A percentile compares a stretch with the other conserved stretches of the same genome.
Conservation (phyloP, 2,329 filamentous ascomycete genomes). For the Chaetomium sp. region DNA sequence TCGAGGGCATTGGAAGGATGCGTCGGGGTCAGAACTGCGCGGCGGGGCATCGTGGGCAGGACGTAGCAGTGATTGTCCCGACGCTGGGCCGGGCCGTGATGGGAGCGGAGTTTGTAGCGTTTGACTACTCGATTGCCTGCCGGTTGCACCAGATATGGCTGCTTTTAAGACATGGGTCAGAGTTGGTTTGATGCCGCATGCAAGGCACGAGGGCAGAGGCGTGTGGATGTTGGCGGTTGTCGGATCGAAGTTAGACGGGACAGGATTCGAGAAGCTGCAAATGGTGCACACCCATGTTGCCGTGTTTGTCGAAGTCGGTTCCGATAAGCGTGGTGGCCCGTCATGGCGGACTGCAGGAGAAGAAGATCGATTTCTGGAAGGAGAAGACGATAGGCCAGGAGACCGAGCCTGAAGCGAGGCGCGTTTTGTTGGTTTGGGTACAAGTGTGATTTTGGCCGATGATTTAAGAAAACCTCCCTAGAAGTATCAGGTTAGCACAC, state of each 20-base stretch:
- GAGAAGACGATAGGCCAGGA: conserved; percentile 39
- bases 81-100: conserved; percentile 23
- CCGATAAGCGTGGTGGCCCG: conserved; percentile 37
- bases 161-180: conserved; percentile 80
- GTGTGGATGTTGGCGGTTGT: conserved; percentile 72
- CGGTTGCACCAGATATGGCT: conserved; percentile 67
- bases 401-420: conserved; percentile 51
- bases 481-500: conserved; percentile 18
- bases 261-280: conserved; percentile 88
- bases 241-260: conserved; percentile 90
- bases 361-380: conserved; percentile 38
- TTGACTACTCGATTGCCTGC: conserved; percentile 35
- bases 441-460: conserved; percentile 84
- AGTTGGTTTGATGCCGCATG: conserved; percentile 89
- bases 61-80: conserved; percentile 15
- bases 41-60: conserved; percentile 10
- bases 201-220: conserved; percentile 76
- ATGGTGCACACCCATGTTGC: conserved; percentile 96
- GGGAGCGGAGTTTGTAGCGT: conserved; percentile 27
- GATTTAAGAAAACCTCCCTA: conserved; percentile 91
- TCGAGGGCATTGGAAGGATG: conserved; percentile 64
- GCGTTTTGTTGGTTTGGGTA: conserved; percentile 71
- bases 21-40: conserved; percentile 28
- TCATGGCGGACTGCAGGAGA: conserved; percentile 42
- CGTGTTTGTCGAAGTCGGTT: conserved; percentile 45